These are phyloP conservation scores for Monosporascus sp. DNA, from an alignment of 2,329 filamentous ascomycete species.

Conservation along the genomic window DNA sequence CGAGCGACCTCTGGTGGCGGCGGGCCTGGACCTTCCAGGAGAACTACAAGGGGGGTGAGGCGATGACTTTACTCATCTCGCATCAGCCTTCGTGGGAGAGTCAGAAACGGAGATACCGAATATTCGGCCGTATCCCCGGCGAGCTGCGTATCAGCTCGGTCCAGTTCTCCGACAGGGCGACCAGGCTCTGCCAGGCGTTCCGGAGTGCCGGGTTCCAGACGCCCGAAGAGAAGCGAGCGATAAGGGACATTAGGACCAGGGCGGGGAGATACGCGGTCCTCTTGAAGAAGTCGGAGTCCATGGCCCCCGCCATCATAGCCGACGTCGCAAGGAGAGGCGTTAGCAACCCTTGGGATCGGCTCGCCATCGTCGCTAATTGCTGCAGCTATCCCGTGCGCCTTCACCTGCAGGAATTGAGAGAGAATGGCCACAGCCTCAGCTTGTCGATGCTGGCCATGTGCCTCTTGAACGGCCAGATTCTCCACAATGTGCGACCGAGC, in stretches of 20 bases:
- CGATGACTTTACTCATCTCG: constrained; percentile 24
- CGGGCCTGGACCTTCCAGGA: constrained; percentile 30
- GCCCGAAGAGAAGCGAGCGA: neutral
- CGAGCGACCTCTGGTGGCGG: constrained; percentile 23
- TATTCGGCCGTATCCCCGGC: constrained; percentile 12
- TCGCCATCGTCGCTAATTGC: constrained; percentile 6
- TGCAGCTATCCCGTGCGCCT: constrained; percentile 3
- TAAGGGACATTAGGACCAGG: neutral
- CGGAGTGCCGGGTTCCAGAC: neutral
- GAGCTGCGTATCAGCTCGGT: constrained; percentile 2
- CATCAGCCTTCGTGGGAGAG: constrained; percentile 13
- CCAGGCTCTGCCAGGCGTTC: neutral
- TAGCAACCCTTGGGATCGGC: constrained; percentile 2
- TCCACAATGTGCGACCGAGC: neutral
- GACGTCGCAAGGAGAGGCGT: constrained; percentile 3
- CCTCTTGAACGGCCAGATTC: constrained; percentile 8
- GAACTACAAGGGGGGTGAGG: constrained; percentile 22
- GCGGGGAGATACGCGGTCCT: constrained; percentile 1
- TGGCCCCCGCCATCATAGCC: constrained; percentile 3
- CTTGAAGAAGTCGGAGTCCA: neutral
- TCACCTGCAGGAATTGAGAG: neutral
- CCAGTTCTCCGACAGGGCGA: neutral
- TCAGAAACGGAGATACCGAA: constrained; percentile 9
- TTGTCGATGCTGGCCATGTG: constrained; percentile 6
- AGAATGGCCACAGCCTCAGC: neutral